Evolutionary conservation across 2,329 filamentous ascomycete genomes (phyloP), one percentile per base, ranked within the genome.

Genomic region (Malbranchea zuffiana): DNA sequence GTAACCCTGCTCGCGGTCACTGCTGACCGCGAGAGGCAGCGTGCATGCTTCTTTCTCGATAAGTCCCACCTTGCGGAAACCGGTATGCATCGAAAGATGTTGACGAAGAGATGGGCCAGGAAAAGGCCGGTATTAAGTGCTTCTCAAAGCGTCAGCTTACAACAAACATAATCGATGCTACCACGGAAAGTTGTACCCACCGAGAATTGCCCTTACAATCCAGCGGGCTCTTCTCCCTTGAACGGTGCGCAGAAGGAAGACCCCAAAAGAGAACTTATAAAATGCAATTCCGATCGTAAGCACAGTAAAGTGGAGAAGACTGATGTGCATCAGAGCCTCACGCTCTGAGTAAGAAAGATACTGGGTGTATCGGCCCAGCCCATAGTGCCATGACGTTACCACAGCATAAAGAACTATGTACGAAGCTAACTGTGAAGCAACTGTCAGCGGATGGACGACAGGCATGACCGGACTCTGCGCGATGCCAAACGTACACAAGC

Each of bases 81-180:
- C 0, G 67, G 66, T 13, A 59, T 37, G 41, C 69, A 72, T 36
- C 65, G 57, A 45, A 69, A 67, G 11, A 69, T 58, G 27, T 71
- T 47, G 2, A 67, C 68, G n/a, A 60, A 52, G 3, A 56, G 49
- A 45, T 65, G 68, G 6, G 57, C 53, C 4, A 68, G 37, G 1
- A 59, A 62, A 32, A 69, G 62, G 7, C 55, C 42, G 3, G 60
- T 40, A 19, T 70, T 51, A 44, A 70, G 68, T 0, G 47, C 60
- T 44, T 39, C 66, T 24, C n/a, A 33, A 23, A 20, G 6, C 7
- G 19, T 33, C 6, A 39, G 30, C 7, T n/a, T 4, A 26, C 13
- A 39, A 13, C 23, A 17, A 30, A 16, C 13, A 24, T 16, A 19
- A 16, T 20, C 6, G 24, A 4, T 18, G 21, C 1, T 27, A 31